A percentile compares a stretch with the other conserved stretches of the same genome.
These are phyloP conservation scores for Pisolithus marmoratus DNA, from an alignment of 768 basidiomycete species.

Conservation along the genomic window DNA sequence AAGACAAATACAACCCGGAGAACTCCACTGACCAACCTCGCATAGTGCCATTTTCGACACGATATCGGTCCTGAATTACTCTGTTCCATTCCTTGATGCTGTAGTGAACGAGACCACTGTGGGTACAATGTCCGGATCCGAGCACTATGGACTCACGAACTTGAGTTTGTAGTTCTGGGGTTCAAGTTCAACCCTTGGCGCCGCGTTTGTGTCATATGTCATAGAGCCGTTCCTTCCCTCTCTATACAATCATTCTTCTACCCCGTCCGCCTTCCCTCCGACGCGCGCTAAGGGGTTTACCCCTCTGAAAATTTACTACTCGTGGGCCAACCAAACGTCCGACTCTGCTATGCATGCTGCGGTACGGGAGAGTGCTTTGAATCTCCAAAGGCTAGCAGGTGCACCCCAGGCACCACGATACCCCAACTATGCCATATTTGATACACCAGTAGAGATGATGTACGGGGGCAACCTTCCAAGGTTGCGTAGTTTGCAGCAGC, in stretches of 20 bases:
- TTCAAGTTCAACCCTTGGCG: background rate
- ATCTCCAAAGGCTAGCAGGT: constrained; percentile 23
- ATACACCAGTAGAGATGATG: constrained; percentile 36
- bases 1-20: background rate
- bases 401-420: constrained; percentile 37
- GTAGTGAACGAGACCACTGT: constrained; percentile 13
- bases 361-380: constrained; percentile 28
- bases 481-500: constrained; percentile 35
- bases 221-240: constrained; percentile 44
- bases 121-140: constrained; percentile 6
- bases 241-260: background rate
- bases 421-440: constrained; percentile 49
- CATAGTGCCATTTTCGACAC: constrained; percentile 5
- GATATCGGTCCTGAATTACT: constrained; percentile 4
- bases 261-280: constrained; percentile 37
- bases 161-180: too few relatives aligned
- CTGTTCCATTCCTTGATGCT: constrained; percentile 11
- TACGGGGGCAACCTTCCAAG: constrained; percentile 24
- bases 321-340: constrained; percentile 32
- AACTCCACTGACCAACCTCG: background rate
- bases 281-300: constrained; percentile 29
- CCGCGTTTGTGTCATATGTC: constrained; percentile 8
- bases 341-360: constrained; percentile 35
- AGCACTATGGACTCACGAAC: background rate
- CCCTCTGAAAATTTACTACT: constrained; percentile 42